Evolutionary conservation across 768 basidiomycete species (phyloP), one percentile per base, ranked within the genome.

Genomic region (Termitomyces heimii): DNA sequence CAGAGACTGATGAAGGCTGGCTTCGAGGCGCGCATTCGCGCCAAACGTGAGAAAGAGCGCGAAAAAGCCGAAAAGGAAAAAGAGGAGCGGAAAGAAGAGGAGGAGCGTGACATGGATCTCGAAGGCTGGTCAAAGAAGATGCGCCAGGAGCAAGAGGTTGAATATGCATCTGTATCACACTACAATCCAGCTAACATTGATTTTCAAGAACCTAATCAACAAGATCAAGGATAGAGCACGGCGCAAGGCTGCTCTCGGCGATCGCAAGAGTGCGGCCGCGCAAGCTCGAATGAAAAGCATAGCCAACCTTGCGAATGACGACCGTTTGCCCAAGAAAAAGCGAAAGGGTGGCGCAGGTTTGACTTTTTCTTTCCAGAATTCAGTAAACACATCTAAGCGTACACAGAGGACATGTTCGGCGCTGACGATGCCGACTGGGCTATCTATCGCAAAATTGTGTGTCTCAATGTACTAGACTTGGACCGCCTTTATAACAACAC

Each of bases 261-360:
- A 99, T 68, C 76, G 97, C 52, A 97, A 98, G 73, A 94, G 92
- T 62, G 92, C 95, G 13, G 95, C 93, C 18, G 87, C 95, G 0
- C 97, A 98, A 70, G 91, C 89, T 31, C 76, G 95, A 62, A 97
- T 98, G 96, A 96, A 96, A 75, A 91, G 83, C 60, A 97, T 99
- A 35, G 93, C 96, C 1, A 88, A 83, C 46, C 75, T 99, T 39
- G 96, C 97, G 0, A 86, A 86, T 2, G 97, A 98, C 58, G 90
- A 92, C 43, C 80, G 86, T 2, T 79, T 88, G 13, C 76, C 87
- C 1, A 92, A 89, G 73, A 94, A 91, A 77, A 89, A 90, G 68
- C 84, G 90, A 53, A 94, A 92, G 74, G 86, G 76, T 7, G 86
- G 82, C 7, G 85, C 86, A 59, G 93, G 92, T 92, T 69, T 24